phyloP scores from a whole-genome alignment of 2,329 filamentous ascomycete genomes.

The Penicillium capsulatum region DNA sequence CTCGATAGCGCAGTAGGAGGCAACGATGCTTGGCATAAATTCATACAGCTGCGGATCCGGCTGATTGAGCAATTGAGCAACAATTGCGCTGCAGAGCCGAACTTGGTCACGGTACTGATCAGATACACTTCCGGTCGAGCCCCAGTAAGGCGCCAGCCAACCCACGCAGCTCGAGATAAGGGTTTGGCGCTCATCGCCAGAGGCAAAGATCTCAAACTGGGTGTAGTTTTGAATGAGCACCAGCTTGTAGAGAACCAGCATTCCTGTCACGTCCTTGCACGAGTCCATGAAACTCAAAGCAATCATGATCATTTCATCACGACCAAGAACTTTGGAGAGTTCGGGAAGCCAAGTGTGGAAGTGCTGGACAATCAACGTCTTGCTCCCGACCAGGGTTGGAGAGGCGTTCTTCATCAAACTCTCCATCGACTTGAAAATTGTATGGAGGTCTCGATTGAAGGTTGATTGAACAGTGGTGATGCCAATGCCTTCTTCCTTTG shows the following conservation, averaged over 20 bases:
- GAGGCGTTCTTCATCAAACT: slow-evolving; percentile 82
- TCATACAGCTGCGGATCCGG: slow-evolving; percentile 78
- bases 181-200: slow-evolving; percentile 68
- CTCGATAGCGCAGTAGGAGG: slow-evolving; percentile 78
- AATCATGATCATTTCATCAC: slow-evolving; percentile 83
- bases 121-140: slow-evolving; percentile 65
- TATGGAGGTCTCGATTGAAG: slow-evolving; percentile 78
- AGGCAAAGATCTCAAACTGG: slow-evolving; percentile 72
- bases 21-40: slow-evolving; percentile 84
- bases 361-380: slow-evolving; percentile 91
- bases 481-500: slow-evolving; percentile 82
- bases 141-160: slow-evolving; percentile 95
- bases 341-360: slow-evolving; percentile 98
- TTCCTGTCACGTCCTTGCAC: slow-evolving; percentile 80
- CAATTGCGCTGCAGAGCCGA: slow-evolving; percentile 84
- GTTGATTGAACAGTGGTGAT: slow-evolving; percentile 67
- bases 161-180: slow-evolving; percentile 76
- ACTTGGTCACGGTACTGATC: slow-evolving; percentile 92
- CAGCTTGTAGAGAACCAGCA: slow-evolving; percentile 86
- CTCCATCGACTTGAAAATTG: slow-evolving; percentile 86
- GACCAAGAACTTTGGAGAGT: slow-evolving; percentile 67
- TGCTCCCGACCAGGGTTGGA: slow-evolving; percentile 83
- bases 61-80: slow-evolving; percentile 77
- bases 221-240: slow-evolving; percentile 90
- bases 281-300: slow-evolving; percentile 93